Percentiles rank a stretch among this genome's conserved stretches.
Evolutionary conservation across 2,329 filamentous ascomycete species (phyloP).

Genomic region (Colletotrichum camelliae): DNA sequence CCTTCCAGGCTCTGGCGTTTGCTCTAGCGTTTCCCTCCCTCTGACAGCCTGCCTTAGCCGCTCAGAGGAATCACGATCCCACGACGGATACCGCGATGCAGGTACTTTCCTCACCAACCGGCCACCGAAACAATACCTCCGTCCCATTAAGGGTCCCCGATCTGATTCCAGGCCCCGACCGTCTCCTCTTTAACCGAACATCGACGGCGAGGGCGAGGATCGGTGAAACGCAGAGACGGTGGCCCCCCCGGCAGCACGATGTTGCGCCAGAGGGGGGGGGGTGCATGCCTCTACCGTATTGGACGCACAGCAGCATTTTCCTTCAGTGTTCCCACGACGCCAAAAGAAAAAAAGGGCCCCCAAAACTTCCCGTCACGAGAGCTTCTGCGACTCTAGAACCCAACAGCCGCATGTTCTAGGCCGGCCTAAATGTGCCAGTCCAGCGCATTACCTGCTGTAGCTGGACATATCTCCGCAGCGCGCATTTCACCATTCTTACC

Average conservation of each 20-base stretch:
- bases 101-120: not conserved
- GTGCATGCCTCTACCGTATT: not conserved
- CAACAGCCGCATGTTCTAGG: constrained; percentile 20
- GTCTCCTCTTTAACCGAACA: constrained; percentile 13
- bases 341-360: not conserved
- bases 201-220: constrained; percentile 10
- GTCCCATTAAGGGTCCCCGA: not conserved
- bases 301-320: not conserved
- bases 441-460: constrained; percentile 15
- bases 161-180: not conserved
- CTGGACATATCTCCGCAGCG: constrained; percentile 14
- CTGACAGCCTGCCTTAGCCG: not conserved
- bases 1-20: not conserved
- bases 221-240: not conserved
- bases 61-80: not conserved
- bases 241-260: not conserved
- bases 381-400: not conserved
- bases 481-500: not conserved
- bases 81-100: not conserved
- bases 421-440: constrained; percentile 1
- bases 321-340: not conserved
- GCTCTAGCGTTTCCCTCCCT: not conserved
- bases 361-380: constrained; percentile 11
- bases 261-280: not conserved
- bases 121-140: not conserved